Evolutionary conservation across 768 basidiomycete genomes (phyloP), one percentile per base, ranked within the genome.

Genomic region (Tulasnella sp.): DNA sequence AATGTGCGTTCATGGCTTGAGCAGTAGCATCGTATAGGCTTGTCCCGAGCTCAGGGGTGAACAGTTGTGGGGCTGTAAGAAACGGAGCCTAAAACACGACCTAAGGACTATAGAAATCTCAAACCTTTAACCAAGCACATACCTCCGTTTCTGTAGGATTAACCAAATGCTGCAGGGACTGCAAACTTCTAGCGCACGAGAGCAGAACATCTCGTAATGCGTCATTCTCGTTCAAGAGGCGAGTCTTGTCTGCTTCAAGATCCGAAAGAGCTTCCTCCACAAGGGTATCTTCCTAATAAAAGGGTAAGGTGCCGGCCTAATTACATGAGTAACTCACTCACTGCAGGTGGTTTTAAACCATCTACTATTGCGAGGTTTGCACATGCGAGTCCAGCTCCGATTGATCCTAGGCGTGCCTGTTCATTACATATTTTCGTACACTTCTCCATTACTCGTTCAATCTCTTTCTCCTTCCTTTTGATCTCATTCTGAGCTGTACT

Each of bases 401-500:
- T 60, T 0, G 65, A 57, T 10, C 69, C 67, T 4, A 80, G 65
- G 62, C 79, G 83, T 0, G 73, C 62, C 63, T 89, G 87, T 8
- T 71, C 62, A 51, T 87, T 85, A 4, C 75, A 66, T 15, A 89
- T 62, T 60, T 79, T 87, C 25, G 70, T 67, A 83, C 83, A 87
- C 56, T 76, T 78, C 43, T 89, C 86, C 24, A 74, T 57, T 61
- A 82, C 77, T 15, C 78, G 72, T 58, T 89, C 86, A 15, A 79
- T 65, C 34, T 90, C 86, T 57, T 80, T 81, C 58, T 91, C 87
- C 59, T 75, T 76, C 69, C 82, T 83, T 72, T 81, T 87, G 29
- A 86, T 62, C 61, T 90, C 88, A 31, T 71, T 70, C 51, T 76
- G 72, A 55, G 86, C 76, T 0, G 79, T 74, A 34, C 77, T 70